These are phyloP conservation scores for Seiridium cupressi DNA, from an alignment of 2,329 filamentous ascomycete species.

Conservation along the genomic window DNA sequence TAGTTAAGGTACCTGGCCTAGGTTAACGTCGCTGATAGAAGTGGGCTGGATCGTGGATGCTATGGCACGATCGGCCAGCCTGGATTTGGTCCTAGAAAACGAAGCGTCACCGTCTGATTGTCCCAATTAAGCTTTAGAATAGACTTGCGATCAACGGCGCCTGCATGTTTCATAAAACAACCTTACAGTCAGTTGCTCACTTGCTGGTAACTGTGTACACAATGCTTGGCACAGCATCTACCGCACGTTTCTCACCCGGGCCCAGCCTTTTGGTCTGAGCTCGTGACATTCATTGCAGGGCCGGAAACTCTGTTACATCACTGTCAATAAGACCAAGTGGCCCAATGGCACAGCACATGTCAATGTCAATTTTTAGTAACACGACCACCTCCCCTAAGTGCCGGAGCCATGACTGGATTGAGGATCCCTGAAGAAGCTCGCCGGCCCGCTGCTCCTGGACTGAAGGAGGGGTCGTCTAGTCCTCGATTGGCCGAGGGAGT, in stretches of 20 bases:
- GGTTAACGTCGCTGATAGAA: neutral
- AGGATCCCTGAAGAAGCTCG: neutral
- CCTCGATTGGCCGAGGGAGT: neutral
- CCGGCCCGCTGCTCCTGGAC: conserved; percentile 5
- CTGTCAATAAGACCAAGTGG: neutral
- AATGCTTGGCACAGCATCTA: neutral
- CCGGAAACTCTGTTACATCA: no score
- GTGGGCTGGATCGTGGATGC: neutral
- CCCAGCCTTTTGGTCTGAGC: no score
- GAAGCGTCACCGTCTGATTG: no score
- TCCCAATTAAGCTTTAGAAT: neutral
- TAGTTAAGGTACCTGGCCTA: no score
- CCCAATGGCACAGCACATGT: neutral
- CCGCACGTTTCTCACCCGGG: no score
- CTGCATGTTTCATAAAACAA: neutral
- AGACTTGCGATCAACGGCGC: neutral
- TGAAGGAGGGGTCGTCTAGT: neutral
- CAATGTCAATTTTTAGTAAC: neutral
- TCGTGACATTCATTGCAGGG: no score
- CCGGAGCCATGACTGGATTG: conserved; percentile 3
- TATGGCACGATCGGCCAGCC: no score
- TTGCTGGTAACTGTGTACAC: neutral
- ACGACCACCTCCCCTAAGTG: neutral
- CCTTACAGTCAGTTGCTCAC: neutral
- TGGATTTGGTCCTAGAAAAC: neutral